Evolutionary conservation across 2,329 filamentous ascomycete genomes (phyloP), one percentile per base, ranked within the genome.

Genomic region (Fusarium hainanense): DNA sequence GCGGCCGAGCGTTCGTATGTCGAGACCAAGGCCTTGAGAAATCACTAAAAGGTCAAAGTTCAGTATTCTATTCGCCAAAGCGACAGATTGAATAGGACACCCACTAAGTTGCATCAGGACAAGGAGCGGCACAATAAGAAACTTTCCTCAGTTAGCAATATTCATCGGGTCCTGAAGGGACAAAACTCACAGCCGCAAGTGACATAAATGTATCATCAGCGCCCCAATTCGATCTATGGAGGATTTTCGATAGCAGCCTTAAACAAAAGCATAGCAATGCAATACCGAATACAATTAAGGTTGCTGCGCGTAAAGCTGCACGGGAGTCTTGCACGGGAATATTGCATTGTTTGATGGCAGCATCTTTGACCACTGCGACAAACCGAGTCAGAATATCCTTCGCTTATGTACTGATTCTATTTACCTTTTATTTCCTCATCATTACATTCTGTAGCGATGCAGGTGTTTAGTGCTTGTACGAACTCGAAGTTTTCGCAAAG

Each of bases 151-250:
- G 3, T 37, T 6, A 37, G 34, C 9, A 28, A 8, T 7, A 25
- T 25, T 25, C 23, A 25, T 25, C 23, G 7, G 23, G 23, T 25
- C 23, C 23, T 25, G 23, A 8, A 8, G 6, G 23, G 23, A 25
- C 23, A 25, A 25, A 25, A 25, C 23, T 25, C 23, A 50, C 54
- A 4, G 10, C 18, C 3, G 37, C 42, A 14, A 59, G 10, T 25
- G 48, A 14, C 23, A 61, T 59, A 4, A 61, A 50, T 0, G 13
- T 20, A 7, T 51, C 25, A 20, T 51, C 58, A 8, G 34, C 13
- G 4, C 54, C 30, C 44, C 44, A 61, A 14, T 44, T 21, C 2
- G 30, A 46, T 3, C n/a, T 43, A 4, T 61, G 20, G 3, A 27
- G 41, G 2, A 8, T 23, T 5, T 51, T 51, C 2, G 23, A 50